Conservation (phyloP, 2,329 filamentous ascomycete species). For the Ceratocystis eucalypticola region DNA sequence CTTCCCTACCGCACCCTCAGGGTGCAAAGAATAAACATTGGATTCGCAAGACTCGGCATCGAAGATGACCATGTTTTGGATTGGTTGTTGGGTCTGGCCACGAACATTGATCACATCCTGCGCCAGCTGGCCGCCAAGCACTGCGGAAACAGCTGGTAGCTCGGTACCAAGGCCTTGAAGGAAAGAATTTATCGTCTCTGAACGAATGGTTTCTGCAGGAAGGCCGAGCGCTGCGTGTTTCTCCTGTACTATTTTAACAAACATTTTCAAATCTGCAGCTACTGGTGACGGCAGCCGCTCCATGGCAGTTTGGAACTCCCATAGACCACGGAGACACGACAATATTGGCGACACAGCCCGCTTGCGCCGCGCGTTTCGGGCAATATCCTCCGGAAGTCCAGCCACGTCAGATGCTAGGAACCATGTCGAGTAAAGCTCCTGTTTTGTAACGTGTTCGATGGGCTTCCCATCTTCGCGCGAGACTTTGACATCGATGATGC, state of each 20-base stretch:
- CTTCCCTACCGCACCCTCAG: conserved; percentile 35
- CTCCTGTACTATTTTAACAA: conserved; percentile 63
- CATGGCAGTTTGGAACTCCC: conserved; percentile 58
- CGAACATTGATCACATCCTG: conserved; percentile 97
- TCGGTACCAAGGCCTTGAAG: conserved; percentile 76
- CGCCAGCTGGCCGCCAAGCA: conserved; percentile 77
- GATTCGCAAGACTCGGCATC: conserved; percentile 71
- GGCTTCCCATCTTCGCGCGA: conserved; percentile 53
- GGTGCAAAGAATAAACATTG: conserved; percentile 69
- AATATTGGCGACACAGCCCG: conserved; percentile 71
- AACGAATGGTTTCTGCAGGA: conserved; percentile 51
- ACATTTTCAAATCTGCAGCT: conserved; percentile 40
- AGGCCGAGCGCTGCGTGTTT: conserved; percentile 64
- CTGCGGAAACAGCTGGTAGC: conserved; percentile 73
- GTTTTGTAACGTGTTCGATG: conserved; percentile 79
- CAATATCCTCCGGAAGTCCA: conserved; percentile 49
- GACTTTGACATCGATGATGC: conserved; percentile 56
- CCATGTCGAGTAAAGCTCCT: conserved; percentile 79
- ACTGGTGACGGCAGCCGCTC: conserved; percentile 31
- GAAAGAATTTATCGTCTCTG: conserved; percentile 69
- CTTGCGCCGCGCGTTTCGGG: conserved; percentile 49
- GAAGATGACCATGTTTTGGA: conserved; percentile 89
- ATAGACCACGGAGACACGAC: conserved; percentile 75
- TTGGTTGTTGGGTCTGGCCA: conserved; percentile 77
- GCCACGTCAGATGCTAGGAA: conserved; percentile 66